These are phyloP conservation scores for Coemansia sp. DNA, from an alignment of 192 early-diverging fungal genomes.

Conservation along the genomic window DNA sequence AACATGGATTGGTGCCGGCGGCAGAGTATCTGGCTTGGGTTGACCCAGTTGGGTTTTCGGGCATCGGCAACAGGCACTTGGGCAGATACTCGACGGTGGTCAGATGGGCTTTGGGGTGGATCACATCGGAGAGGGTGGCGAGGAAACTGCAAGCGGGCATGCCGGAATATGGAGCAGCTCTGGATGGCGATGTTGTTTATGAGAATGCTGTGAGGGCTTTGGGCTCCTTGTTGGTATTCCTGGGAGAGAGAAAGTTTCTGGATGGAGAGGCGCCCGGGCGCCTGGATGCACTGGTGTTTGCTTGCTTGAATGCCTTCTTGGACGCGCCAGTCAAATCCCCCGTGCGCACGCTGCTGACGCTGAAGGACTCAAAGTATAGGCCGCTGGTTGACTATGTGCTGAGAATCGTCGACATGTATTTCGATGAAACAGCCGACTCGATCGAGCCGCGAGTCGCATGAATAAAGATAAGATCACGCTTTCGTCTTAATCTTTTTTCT, in stretches of 20 bases:
- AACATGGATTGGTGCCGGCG: conserved; percentile 26
- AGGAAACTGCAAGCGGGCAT: conserved; percentile 2
- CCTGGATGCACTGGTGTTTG: conserved; percentile 35
- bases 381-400: conserved; percentile 28
- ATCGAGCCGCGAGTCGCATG: conserved; percentile 5
- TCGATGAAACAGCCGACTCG: conserved; percentile 5
- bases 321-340: conserved; percentile 35
- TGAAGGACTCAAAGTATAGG: conserved; percentile 13
- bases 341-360: conserved; percentile 24
- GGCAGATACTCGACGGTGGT: conserved; percentile 17
- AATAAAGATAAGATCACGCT: not conserved
- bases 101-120: conserved; percentile 17
- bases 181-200: conserved; percentile 35
- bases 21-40: conserved; percentile 41
- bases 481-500: not conserved
- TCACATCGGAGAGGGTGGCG: not conserved
- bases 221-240: conserved; percentile 27
- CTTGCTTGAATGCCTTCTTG: conserved; percentile 32
- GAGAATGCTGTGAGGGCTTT: conserved; percentile 33
- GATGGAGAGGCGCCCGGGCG: conserved; percentile 7
- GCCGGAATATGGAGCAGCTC: conserved; percentile 32
- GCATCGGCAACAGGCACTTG: conserved; percentile 19
- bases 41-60: conserved; percentile 23
- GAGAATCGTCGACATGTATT: conserved; percentile 21
- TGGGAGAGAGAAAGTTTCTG: conserved; percentile 23